Evolutionary conservation across 2,329 filamentous ascomycete genomes (phyloP).

Genomic region (Monosporascus sp.): DNA sequence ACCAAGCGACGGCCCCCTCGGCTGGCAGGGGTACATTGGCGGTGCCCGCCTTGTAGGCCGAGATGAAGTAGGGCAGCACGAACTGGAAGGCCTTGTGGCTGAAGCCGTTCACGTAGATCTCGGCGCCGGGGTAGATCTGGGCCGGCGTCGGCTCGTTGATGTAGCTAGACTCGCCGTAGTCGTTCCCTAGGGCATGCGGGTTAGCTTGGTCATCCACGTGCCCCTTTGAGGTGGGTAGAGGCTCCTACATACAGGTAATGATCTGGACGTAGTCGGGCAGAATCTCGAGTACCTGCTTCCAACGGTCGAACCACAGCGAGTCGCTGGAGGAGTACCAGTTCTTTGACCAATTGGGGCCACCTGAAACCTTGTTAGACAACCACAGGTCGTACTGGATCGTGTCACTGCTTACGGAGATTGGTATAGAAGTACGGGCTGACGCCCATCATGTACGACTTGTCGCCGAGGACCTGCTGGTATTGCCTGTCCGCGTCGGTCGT

Average conservation of each 20-base stretch:
- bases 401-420: constrained; percentile 12
- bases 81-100: constrained; percentile 45
- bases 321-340: constrained; percentile 52
- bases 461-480: constrained; percentile 32
- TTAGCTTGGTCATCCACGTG: constrained; percentile 4
- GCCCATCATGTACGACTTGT: constrained; percentile 46
- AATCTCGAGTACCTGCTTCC: constrained; percentile 46
- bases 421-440: constrained; percentile 37
- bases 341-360: constrained; percentile 20
- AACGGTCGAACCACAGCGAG: constrained; percentile 49
- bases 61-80: constrained; percentile 44
- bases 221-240: background rate
- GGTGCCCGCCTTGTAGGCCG: constrained; percentile 42
- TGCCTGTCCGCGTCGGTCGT: constrained; percentile 32
- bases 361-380: background rate
- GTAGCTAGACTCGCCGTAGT: constrained; percentile 56
- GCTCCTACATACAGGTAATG: constrained; percentile 39
- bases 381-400: background rate
- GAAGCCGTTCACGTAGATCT: constrained; percentile 40
- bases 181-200: constrained; percentile 37
- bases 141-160: constrained; percentile 40
- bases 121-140: constrained; percentile 41
- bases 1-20: constrained; percentile 24
- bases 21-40: constrained; percentile 20
- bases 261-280: constrained; percentile 49